Evolutionary conservation across 192 early-diverging fungal species (phyloP).

Genomic region (Diversispora eburnea): DNA sequence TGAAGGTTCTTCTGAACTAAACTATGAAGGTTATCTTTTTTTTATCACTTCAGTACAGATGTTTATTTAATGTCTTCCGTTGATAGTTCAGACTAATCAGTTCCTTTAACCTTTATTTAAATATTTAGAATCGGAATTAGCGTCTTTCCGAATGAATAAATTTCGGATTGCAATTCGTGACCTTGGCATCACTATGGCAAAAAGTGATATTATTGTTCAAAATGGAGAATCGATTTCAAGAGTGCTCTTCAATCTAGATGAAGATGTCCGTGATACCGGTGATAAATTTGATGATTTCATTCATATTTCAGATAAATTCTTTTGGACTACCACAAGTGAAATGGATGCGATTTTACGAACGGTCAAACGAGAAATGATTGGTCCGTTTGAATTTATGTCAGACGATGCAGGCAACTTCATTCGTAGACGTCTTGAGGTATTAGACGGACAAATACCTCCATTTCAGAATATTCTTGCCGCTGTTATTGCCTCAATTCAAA

Average conservation of each 20-base stretch:
- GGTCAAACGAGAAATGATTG: background rate
- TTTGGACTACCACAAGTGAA: background rate
- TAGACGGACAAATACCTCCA: background rate
- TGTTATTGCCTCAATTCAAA: background rate
- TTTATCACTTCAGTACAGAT: background rate
- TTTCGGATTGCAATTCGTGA: background rate
- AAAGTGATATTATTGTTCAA: slow-evolving; percentile 2
- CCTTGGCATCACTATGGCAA: background rate
- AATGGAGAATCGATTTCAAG: slow-evolving; percentile 7
- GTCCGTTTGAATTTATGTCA: background rate
- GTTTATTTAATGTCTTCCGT: background rate
- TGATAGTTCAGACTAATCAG: background rate
- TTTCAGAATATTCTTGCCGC: background rate
- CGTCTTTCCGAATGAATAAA: background rate
- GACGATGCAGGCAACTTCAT: background rate
- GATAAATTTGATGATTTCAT: slow-evolving; percentile 1
- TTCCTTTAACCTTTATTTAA: background rate
- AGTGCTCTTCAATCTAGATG: background rate
- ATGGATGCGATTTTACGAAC: background rate
- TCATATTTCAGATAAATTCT: slow-evolving; percentile 8
- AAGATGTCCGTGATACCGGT: background rate
- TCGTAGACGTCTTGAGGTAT: background rate
- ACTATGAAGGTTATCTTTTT: background rate
- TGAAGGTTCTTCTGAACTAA: background rate
- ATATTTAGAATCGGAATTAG: background rate